Evolutionary conservation across 306 rosid genomes (phyloP).

Genomic region (Neltuma alba): DNA sequence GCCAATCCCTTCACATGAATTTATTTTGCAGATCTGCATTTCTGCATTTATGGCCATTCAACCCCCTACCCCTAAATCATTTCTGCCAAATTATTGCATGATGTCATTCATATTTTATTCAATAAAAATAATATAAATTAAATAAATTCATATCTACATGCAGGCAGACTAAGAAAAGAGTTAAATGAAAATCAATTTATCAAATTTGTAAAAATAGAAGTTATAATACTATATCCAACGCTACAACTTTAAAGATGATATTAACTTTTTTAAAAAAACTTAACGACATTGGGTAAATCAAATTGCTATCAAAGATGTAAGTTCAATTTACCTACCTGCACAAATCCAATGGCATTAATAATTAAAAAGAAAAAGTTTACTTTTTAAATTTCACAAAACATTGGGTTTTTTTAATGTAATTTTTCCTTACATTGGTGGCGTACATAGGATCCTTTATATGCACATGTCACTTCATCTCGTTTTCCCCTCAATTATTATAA

Average conservation of each 20-base stretch:
- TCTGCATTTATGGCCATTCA: background rate
- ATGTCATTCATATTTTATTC: background rate
- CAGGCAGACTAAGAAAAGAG: background rate
- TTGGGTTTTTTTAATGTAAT: background rate
- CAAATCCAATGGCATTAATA: no score
- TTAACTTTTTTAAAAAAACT: no score
- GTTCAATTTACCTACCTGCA: no score
- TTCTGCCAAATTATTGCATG: background rate
- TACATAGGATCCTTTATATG: constrained; percentile 20
- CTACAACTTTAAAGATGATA: no score
- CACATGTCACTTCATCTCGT: background rate
- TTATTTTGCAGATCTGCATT: background rate
- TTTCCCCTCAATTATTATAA: background rate
- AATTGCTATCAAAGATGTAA: no score
- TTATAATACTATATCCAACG: no score
- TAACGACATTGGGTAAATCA: no score
- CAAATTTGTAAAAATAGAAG: no score
- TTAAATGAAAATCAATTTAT: no score
- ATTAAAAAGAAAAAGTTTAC: background rate
- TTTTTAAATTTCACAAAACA: background rate
- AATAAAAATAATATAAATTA: background rate
- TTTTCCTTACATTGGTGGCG: background rate
- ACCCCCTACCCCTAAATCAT: background rate
- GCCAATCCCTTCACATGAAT: background rate
- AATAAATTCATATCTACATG: background rate